These are phyloP conservation scores for Phialocephala subalpina DNA, from an alignment of 2,329 filamentous ascomycete species.

Conservation along the genomic window DNA sequence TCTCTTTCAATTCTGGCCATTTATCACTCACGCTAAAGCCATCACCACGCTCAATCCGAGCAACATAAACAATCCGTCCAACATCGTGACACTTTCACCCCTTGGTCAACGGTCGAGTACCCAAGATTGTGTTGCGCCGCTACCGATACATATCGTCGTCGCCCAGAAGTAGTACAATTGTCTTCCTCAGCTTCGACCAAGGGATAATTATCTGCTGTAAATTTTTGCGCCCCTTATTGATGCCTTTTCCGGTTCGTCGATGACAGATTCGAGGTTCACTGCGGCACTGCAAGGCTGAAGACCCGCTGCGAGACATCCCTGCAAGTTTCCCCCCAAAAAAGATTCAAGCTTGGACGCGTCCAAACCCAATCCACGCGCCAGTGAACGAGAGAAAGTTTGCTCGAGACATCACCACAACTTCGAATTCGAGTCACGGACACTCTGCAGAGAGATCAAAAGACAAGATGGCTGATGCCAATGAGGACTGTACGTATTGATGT, in stretches of 20 bases:
- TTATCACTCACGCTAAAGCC: conserved; percentile 64
- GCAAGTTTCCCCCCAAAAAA: conserved; percentile 4
- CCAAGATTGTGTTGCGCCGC: conserved; percentile 22
- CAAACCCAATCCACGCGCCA: conserved; percentile 37
- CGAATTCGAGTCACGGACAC: background rate
- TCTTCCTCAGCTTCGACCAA: background rate
- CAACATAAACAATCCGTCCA: conserved; percentile 46
- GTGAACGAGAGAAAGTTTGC: background rate
- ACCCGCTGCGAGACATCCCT: conserved; percentile 22
- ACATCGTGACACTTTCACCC: conserved; percentile 40
- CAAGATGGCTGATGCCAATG: conserved; percentile 28
- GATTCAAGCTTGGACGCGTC: conserved; percentile 28
- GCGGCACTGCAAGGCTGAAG: conserved; percentile 32
- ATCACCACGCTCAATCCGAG: conserved; percentile 55
- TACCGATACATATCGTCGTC: conserved; percentile 36
- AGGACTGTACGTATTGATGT: conserved; percentile 33
- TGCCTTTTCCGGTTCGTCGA: conserved; percentile 16
- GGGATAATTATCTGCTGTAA: conserved; percentile 5
- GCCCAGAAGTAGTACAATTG: background rate
- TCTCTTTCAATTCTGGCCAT: background rate
- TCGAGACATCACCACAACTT: background rate
- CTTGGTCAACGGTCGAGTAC: conserved; percentile 15
- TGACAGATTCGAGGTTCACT: background rate
- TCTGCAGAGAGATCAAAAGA: background rate
- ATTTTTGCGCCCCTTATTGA: conserved; percentile 8